Evolutionary conservation across 441 rosid genomes (phyloP), one percentile per base, ranked within the genome.

Genomic region (Arabidopsis lyrata): DNA sequence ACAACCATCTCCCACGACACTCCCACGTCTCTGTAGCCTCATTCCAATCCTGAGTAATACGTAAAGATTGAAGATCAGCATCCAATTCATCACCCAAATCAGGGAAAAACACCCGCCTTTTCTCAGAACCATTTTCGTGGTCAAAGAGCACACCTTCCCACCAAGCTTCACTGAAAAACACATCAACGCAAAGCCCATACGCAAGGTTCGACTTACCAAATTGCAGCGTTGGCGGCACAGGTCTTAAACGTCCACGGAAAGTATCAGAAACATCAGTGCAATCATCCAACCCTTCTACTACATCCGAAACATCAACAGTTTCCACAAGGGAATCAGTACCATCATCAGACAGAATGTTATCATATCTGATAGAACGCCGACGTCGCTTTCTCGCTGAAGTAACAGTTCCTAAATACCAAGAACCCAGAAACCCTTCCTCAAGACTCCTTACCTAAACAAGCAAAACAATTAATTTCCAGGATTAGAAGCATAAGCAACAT

Each of bases 121-220:
- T 50, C 53, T 81, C 82, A 2, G 80, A 72, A 68, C 82, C 88
- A 68, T 75, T 76, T 16, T 74, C 78, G 47, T 71, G 72, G 49
- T 93, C 91, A 34, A 89, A 88, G 63, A 91, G 10, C 34, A 93
- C 96, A 64, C 97, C 98, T 80, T 93, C 98, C 97, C 96, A 86
- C 97, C 97, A 91, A 44, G 86, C 85, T 2, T 86, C 91, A n/a
- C 49, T 42, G 66, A 75, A 52, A 68, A 42, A 69, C 2, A 81
- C 90, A 73, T 93, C 98, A 34, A 93, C 95, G 34, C 96, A 89
- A 52, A 79, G 63, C 4, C 94, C 98, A 24, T 84, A 86, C 14
- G 15, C 42, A 57, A 89, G 87, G 39, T 11, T 54, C 53, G 66
- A 20, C 22, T 61, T 32, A 27, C 36, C 64, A 52, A 82, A 45